Percentiles rank a stretch among this genome's conserved stretches.
Evolutionary conservation across 352 stramenopile species (phyloP).

Genomic region (Saprolegnia diclina): DNA sequence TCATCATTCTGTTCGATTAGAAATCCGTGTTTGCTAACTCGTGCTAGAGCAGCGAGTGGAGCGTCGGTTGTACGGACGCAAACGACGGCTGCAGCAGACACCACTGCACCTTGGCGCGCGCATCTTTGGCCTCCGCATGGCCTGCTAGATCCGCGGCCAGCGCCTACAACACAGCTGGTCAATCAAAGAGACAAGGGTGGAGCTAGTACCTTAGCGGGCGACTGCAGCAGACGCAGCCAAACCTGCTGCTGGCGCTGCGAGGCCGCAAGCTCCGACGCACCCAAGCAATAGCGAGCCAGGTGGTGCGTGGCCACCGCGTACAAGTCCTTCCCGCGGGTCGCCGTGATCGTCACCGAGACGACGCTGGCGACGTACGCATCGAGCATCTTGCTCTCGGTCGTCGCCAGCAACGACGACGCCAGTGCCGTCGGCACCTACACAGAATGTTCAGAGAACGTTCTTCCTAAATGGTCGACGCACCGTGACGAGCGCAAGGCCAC

Average conservation of each 20-base stretch:
- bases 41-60: background rate
- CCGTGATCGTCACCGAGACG: background rate
- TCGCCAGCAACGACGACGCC: background rate
- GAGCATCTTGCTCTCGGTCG: background rate
- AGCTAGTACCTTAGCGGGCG: background rate
- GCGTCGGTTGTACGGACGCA: background rate
- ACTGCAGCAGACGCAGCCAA: background rate
- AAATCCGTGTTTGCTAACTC: too few relatives aligned
- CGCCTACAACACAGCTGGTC: background rate
- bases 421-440: background rate
- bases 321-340: background rate
- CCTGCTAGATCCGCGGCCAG: background rate
- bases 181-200: background rate
- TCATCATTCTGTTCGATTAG: too few relatives aligned
- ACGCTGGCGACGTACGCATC: background rate
- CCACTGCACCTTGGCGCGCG: background rate
- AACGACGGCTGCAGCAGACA: background rate
- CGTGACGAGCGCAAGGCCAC: background rate
- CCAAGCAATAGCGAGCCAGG: constrained; percentile 17
- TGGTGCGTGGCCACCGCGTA: constrained; percentile 9
- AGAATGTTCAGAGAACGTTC: background rate
- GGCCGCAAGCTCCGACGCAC: background rate
- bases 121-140: background rate
- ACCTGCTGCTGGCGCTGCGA: constrained; percentile 8
- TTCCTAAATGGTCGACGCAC: background rate